phyloP scores from a whole-genome alignment of 148 eudicot genomes.

The Vaccinium myrtillus region DNA sequence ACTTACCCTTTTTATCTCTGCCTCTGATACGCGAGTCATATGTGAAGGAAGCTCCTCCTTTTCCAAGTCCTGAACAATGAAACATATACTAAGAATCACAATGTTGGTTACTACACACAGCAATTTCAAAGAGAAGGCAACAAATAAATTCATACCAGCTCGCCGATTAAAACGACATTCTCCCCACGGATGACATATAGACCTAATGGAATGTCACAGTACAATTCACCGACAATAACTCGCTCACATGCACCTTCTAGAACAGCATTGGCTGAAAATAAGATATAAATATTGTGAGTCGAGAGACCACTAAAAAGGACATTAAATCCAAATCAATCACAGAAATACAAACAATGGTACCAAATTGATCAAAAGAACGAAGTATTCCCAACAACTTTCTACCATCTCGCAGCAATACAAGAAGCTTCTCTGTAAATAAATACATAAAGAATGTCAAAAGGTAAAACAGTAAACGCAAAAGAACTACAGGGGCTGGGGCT shows the following conservation, averaged over 20 bases:
- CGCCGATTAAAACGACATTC: conserved; percentile 90
- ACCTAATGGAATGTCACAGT: conserved; percentile 88
- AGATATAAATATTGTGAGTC: conserved; percentile 15
- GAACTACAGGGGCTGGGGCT: background rate
- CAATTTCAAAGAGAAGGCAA: conserved; percentile 8
- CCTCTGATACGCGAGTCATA: conserved; percentile 78
- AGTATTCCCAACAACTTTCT: conserved; percentile 82
- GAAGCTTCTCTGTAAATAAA: conserved; percentile 64
- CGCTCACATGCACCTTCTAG: conserved; percentile 94
- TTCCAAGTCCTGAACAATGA: conserved; percentile 60
- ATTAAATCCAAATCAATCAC: background rate
- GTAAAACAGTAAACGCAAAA: background rate
- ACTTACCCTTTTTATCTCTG: conserved; percentile 79
- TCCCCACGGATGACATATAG: conserved; percentile 83
- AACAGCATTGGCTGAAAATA: conserved; percentile 76
- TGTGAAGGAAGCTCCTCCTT: conserved; percentile 91
- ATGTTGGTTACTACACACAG: background rate
- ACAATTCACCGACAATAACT: conserved; percentile 83
- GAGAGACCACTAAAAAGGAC: background rate
- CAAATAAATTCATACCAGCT: conserved; percentile 52
- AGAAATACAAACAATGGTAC: conserved; percentile 32
- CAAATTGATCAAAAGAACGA: conserved; percentile 95
- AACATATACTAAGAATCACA: background rate
- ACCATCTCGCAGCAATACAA: conserved; percentile 82
- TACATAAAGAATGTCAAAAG: background rate